Conservation (phyloP, 768 basidiomycete species). For the Psilocybe azurescens region DNA sequence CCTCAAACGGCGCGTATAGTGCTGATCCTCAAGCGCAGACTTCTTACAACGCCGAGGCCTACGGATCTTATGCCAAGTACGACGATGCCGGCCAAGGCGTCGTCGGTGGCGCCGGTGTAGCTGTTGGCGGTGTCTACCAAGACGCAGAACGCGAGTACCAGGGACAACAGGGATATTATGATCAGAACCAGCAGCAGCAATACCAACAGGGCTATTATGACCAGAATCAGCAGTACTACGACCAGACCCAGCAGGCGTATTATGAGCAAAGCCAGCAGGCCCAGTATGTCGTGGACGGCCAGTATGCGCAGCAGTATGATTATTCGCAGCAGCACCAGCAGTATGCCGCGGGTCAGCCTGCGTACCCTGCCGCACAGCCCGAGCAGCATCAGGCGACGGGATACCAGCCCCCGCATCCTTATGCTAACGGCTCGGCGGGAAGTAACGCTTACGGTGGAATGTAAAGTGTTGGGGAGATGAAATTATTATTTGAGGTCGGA, state of each 20-base stretch:
- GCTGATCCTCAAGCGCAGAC: conserved; percentile 43
- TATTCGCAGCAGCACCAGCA: conserved; percentile 21
- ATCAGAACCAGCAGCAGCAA: conserved; percentile 26
- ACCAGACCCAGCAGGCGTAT: conserved; percentile 18
- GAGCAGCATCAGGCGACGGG: conserved; percentile 12
- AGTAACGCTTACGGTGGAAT: conserved; percentile 13
- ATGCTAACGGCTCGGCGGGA: conserved; percentile 15
- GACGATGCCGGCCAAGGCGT: conserved; percentile 27
- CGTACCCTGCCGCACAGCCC: conserved; percentile 11
- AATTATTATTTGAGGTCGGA: background rate
- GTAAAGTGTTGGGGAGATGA: background rate
- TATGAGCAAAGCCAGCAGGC: conserved; percentile 28
- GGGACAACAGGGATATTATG: conserved; percentile 35
- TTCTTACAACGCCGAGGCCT: conserved; percentile 47
- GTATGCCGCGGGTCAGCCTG: conserved; percentile 12
- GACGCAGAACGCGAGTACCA: conserved; percentile 38
- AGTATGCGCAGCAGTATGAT: conserved; percentile 18
- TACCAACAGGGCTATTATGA: conserved; percentile 25
- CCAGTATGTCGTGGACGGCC: conserved; percentile 23
- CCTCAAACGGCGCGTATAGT: conserved; percentile 41
- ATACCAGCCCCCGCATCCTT: conserved; percentile 26
- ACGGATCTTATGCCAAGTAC: conserved; percentile 46
- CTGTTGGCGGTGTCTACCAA: conserved; percentile 26
- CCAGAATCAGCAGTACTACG: conserved; percentile 19
- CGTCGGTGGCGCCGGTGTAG: conserved; percentile 20